Evolutionary conservation across 148 eudicot genomes (phyloP).

Genomic region (Nyssa sinensis): DNA sequence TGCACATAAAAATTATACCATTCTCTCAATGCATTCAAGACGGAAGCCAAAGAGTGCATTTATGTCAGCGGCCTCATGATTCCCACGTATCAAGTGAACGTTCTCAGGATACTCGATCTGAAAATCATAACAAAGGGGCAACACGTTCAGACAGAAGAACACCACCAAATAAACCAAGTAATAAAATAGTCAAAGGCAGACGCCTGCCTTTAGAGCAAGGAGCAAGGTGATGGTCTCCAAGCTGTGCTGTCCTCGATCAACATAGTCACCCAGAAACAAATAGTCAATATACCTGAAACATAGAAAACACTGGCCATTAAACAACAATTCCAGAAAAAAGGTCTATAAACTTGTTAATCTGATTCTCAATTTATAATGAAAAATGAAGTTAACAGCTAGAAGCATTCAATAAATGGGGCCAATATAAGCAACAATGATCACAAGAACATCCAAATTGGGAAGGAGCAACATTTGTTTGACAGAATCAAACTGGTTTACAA

Average conservation of each 20-base stretch:
- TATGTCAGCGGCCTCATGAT: conserved; percentile 98
- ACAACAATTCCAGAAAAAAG: conserved; percentile 5
- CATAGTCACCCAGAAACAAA: conserved; percentile 91
- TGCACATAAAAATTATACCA: conserved; percentile 47
- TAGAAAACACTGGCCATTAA: conserved; percentile 4
- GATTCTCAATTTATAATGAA: not conserved
- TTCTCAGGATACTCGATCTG: conserved; percentile 94
- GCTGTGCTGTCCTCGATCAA: conserved; percentile 98
- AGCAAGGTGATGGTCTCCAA: conserved; percentile 95
- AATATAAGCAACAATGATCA: not conserved
- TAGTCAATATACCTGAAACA: conserved; percentile 87
- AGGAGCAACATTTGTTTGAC: not conserved
- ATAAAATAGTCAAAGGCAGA: conserved; percentile 11
- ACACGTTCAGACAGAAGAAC: conserved; percentile 3
- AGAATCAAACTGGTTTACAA: not conserved
- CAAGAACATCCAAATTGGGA: not conserved
- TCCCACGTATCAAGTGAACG: conserved; percentile 94
- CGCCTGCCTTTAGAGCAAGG: conserved; percentile 86
- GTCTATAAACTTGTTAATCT: not conserved
- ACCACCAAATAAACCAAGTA: conserved; percentile 7
- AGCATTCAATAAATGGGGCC: not conserved
- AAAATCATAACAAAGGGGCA: conserved; percentile 11
- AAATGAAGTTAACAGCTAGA: conserved; percentile 6
- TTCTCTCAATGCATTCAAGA: conserved; percentile 97
- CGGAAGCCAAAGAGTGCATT: conserved; percentile 98